Evolutionary conservation across 495 filamentous ascomycete genomes (phyloP).

Genomic region (Penicillium parvum): DNA sequence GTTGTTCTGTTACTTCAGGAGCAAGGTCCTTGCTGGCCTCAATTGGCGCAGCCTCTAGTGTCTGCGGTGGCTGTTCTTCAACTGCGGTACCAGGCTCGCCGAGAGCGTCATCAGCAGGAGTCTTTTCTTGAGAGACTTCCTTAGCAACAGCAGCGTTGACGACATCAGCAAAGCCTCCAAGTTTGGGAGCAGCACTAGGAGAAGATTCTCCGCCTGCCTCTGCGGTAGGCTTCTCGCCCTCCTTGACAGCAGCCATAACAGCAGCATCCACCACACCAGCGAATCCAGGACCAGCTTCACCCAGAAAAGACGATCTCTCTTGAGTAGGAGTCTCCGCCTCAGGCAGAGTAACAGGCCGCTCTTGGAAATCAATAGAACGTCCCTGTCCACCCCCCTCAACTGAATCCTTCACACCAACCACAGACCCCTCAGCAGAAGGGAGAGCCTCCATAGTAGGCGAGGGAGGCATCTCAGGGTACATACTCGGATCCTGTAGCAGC

Average conservation of each 20-base stretch:
- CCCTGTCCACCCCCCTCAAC: conserved; percentile 8
- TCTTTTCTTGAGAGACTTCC: conserved; percentile 1
- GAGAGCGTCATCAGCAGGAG: background rate
- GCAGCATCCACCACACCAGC: conserved; percentile 26
- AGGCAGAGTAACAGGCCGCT: background rate
- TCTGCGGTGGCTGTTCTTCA: conserved; percentile 9
- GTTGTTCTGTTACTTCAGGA: conserved; percentile 8
- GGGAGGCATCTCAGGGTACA: conserved; percentile 23
- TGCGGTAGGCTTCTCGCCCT: background rate
- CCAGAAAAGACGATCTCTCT: conserved; percentile 3
- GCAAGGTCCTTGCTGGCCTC: conserved; percentile 8
- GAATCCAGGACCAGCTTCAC: conserved; percentile 17
- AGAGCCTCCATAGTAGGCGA: conserved; percentile 25
- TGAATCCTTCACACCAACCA: conserved; percentile 20
- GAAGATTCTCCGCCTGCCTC: background rate
- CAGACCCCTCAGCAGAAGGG: conserved; percentile 37
- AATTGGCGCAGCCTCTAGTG: background rate
- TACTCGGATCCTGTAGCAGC: conserved; percentile 34
- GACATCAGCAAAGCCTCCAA: conserved; percentile 19
- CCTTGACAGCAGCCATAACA: conserved; percentile 6
- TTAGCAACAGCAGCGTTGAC: conserved; percentile 27
- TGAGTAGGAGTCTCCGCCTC: conserved; percentile 21
- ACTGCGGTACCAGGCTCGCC: conserved; percentile 16
- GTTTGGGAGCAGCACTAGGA: background rate
- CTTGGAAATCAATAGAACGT: conserved; percentile 6